Percentiles rank a stretch among this genome's conserved stretches.
Conservation (phyloP, 441 rosid species). For the Pelargonium fulgidum region DNA sequence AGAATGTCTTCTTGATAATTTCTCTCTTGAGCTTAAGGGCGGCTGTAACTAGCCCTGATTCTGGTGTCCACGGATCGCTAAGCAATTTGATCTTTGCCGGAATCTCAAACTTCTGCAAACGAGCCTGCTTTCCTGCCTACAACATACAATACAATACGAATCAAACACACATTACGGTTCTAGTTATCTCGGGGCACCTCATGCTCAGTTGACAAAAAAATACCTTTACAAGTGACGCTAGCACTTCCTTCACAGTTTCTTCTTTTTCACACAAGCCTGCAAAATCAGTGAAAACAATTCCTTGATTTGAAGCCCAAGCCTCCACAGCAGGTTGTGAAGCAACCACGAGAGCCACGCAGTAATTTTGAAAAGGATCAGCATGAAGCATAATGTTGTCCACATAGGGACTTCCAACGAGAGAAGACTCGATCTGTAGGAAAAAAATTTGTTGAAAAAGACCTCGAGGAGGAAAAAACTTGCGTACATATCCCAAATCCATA, state of each 20-base stretch:
- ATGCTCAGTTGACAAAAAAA: background rate
- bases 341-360: conserved; percentile 84
- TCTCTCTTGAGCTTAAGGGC: conserved; percentile 95
- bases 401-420: conserved; percentile 52
- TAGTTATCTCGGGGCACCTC: too few species aligned
- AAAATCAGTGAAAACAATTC: conserved; percentile 40
- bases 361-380: conserved; percentile 84
- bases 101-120: conserved; percentile 79
- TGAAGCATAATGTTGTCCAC: conserved; percentile 84
- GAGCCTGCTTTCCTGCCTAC: conserved; percentile 63
- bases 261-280: conserved; percentile 54
- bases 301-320: conserved; percentile 77
- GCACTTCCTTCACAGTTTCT: conserved; percentile 62
- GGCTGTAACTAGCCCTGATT: conserved; percentile 85
- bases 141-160: background rate
- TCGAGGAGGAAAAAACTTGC: too few species aligned
- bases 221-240: conserved; percentile 56
- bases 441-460: too few species aligned
- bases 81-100: conserved; percentile 79
- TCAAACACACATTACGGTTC: background rate
- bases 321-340: conserved; percentile 55
- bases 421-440: conserved; percentile 74
- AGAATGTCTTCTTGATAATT: conserved; percentile 52
- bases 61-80: conserved; percentile 86
- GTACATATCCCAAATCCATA: conserved; percentile 17